A percentile compares a stretch with the other conserved stretches of the same genome.
phyloP scores from a whole-genome alignment of 371 early-diverging fungal genomes.

The Nematocida minor region DNA sequence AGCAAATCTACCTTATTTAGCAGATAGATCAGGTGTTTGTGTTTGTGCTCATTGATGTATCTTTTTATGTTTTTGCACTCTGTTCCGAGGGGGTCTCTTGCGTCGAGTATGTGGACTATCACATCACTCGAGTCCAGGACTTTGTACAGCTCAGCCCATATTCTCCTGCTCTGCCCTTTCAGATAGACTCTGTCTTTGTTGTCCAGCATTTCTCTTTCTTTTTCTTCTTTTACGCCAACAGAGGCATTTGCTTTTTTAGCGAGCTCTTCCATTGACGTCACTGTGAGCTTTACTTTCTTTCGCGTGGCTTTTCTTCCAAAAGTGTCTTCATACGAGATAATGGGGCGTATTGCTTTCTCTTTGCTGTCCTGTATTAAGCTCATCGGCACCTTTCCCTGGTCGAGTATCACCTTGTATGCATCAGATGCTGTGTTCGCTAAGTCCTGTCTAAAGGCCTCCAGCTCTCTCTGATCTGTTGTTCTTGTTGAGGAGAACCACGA shows the following conservation, averaged over 20 bases:
- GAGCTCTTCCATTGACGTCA: slow-evolving; percentile 76
- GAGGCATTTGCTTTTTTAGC: slow-evolving; percentile 64
- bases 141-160: slow-evolving; percentile 98
- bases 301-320: slow-evolving; percentile 80
- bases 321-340: slow-evolving; percentile 81
- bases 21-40: slow-evolving; percentile 93
- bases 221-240: not conserved
- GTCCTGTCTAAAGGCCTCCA: slow-evolving; percentile 72
- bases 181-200: slow-evolving; percentile 66
- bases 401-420: slow-evolving; percentile 86
- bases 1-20: slow-evolving; percentile 98
- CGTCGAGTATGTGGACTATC: slow-evolving; percentile 91
- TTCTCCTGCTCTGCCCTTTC: slow-evolving; percentile 84
- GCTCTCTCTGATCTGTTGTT: slow-evolving; percentile 70
- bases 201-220: slow-evolving; percentile 66
- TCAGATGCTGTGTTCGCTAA: slow-evolving; percentile 64
- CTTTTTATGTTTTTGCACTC: slow-evolving; percentile 81
- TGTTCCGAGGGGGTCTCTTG: slow-evolving; percentile 91
- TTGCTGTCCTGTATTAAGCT: slow-evolving; percentile 73
- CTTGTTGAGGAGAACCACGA: slow-evolving; percentile 93
- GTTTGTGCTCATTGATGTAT: slow-evolving; percentile 83
- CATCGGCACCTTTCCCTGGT: slow-evolving; percentile 90
- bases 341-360: slow-evolving; percentile 68
- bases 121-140: slow-evolving; percentile 96
- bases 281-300: slow-evolving; percentile 71